Conservation (phyloP, 2,329 filamentous ascomycete genomes). For the Ophiostoma himal-ulmi region DNA sequence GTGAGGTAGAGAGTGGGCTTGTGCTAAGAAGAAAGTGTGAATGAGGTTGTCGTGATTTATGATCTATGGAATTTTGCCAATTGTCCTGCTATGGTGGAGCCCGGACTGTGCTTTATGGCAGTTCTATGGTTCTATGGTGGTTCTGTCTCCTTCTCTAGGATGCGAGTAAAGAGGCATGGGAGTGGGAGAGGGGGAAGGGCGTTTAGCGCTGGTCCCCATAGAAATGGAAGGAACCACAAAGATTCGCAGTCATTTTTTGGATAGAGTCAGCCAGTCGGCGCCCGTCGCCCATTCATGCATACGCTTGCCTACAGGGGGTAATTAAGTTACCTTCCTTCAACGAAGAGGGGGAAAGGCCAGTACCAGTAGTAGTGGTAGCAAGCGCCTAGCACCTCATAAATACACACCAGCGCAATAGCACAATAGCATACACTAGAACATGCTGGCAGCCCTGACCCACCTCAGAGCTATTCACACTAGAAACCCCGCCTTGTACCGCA, state of each 20-base stretch:
- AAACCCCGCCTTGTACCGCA: conserved; percentile 1
- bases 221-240: conserved; percentile 29
- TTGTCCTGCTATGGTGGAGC: conserved; percentile 28
- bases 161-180: conserved; percentile 9
- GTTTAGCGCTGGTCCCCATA: neutral
- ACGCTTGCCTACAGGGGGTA: neutral
- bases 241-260: conserved; percentile 22
- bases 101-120: neutral
- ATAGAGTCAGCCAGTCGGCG: neutral
- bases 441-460: conserved; percentile 8
- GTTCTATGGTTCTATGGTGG: neutral
- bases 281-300: neutral
- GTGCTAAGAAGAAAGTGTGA: conserved; percentile 17
- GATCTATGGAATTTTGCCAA: conserved; percentile 21
- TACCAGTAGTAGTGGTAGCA: neutral
- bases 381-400: neutral
- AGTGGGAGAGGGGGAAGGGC: neutral
- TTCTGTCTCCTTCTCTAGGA: conserved; percentile 14
- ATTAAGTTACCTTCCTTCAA: neutral
- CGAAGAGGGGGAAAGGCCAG: conserved; percentile 10
- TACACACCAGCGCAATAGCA: neutral
- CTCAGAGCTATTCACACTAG: neutral
- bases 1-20: neutral
- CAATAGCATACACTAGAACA: conserved; percentile 15
- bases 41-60: conserved; percentile 22